Base-by-base conservation (phyloP, 23 red algal species). In the Gracilariopsis chorda region DNA sequence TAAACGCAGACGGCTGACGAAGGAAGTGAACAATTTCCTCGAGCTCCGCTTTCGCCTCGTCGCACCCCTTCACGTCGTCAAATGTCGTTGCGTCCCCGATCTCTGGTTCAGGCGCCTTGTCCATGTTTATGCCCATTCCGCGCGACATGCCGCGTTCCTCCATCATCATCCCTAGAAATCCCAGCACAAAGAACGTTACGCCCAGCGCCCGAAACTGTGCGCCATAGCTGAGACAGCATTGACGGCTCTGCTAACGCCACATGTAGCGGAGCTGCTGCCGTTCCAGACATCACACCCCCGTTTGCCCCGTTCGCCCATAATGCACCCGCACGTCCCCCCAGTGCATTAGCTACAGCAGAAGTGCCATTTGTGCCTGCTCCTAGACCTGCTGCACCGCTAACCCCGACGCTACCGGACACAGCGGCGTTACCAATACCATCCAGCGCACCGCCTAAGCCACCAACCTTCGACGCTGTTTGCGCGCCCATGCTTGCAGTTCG, bases 41-140 rank as follows among this genome's bases (percentile, higher is more conserved):
- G 7, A 99, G 82, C 79, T 99, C 97, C 34, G 88, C 97, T 57
- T 99, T 99, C 36, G 97, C 97, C 69, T 99, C 97, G 37, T 99
- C 97, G 51, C 93, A 95, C 40, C 97, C 97, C 90, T 95, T 96
- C n/a, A 99, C 97, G 63, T 99, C 97, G 13, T 88, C 90, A 86
- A 99, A 99, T 23, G 67, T 65, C 4, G 90, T 80, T 23, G 91
- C 64, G 28, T 88, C 93, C 55, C 47, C 86, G 24, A 61, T 40
- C 44, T 92, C 93, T 35, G 91, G 90, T 36, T 96, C 97, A 10
- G 97, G 97, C 65, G 78, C 83, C 61, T 94, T 93, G 27, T 99
- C 93, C 1, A 89, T 93, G 46, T 94, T 94, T 11, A 99, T 90
- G 14, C 93, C 90, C 69, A 96, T 84, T 20, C 90, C 91, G 14